Evolutionary conservation across 2,329 filamentous ascomycete genomes (phyloP), one percentile per base, ranked within the genome.

Genomic region (Verticillium isaacii): DNA sequence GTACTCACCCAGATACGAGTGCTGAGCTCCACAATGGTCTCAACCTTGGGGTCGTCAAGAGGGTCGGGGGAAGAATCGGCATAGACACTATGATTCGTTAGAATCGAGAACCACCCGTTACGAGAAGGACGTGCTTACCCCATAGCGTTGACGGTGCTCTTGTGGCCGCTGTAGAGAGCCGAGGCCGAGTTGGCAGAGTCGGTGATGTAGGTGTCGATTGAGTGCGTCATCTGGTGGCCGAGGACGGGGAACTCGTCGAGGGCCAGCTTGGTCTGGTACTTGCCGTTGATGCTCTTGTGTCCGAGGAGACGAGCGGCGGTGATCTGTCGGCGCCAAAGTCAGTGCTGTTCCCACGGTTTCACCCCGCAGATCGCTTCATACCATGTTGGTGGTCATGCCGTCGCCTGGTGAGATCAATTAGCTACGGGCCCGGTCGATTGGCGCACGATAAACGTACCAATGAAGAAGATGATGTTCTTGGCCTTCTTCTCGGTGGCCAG

Each of bases 181-280:
- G 89, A 91, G 4, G 91, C 91, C 5, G 89, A 92, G 77, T 95
- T 95, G 75, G 92, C 92, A 64, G 89, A 92, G 74, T 95, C 91
- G 41, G 91, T 95, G 72, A 95, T 94, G 81, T 91, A 94, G 58
- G 82, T 87, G 77, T 94, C 91, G 71, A 95, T 86, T 1, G 90
- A 93, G 76, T 94, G 91, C 12, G 91, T 93, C 88, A 95, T 94
- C 77, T 94, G 91, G 74, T 96, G 92, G 23, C 92, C 92, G 12
- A 94, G 72, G n/a, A 93, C 85, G 2, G 92, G 91, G 76, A 95
- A 95, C 71, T 92, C 83, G 78, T 96, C 92, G 80, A 96, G 81
- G 70, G 86, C 82, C 82, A 96, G 84, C 61, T 81, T 83, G 62
- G 84, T 86, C 79, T 92, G 88, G 74, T 94, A 96, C 74, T 90